Percentiles rank a stretch among this genome's conserved stretches.
Evolutionary conservation across 1,139 yeast genomes (phyloP).

Genomic region (Hyphopichia pseudoburtonii): DNA sequence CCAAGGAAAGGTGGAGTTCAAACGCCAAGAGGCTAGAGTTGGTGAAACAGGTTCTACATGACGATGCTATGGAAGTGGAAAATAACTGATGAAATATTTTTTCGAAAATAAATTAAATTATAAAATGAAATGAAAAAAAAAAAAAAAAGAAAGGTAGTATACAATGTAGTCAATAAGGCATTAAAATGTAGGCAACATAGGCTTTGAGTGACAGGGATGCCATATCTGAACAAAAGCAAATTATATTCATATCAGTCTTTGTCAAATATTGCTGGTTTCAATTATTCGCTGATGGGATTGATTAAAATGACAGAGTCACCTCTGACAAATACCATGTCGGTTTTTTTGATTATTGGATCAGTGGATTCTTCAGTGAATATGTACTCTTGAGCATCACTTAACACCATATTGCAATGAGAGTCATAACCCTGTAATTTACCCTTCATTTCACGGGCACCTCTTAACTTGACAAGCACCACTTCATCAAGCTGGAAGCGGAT

Average conservation of each 20-base stretch:
- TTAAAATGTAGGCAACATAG: no score
- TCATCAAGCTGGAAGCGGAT: conserved; percentile 88
- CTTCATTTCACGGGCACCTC: conserved; percentile 93
- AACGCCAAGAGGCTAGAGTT: conserved; percentile 34
- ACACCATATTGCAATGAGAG: conserved; percentile 92
- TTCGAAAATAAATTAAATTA: background rate
- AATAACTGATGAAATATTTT: conserved; percentile 5
- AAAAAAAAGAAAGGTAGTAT: no score
- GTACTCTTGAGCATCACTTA: conserved; percentile 90
- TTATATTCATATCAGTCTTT: no score
- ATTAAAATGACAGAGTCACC: conserved; percentile 92
- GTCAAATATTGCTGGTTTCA: background rate
- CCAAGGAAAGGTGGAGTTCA: conserved; percentile 35
- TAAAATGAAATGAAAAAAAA: no score
- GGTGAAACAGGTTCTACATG: conserved; percentile 20
- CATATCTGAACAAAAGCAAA: no score
- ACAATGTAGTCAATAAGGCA: background rate
- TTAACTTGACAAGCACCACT: conserved; percentile 78
- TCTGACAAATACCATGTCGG: conserved; percentile 92
- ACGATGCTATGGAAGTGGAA: conserved; percentile 9
- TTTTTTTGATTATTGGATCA: conserved; percentile 53
- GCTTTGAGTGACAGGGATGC: no score
- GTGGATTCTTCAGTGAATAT: conserved; percentile 56
- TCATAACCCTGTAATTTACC: conserved; percentile 95
- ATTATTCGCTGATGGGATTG: conserved; percentile 39